Conservation (phyloP, 106 monocot genomes). For the Acorus gramineus region DNA sequence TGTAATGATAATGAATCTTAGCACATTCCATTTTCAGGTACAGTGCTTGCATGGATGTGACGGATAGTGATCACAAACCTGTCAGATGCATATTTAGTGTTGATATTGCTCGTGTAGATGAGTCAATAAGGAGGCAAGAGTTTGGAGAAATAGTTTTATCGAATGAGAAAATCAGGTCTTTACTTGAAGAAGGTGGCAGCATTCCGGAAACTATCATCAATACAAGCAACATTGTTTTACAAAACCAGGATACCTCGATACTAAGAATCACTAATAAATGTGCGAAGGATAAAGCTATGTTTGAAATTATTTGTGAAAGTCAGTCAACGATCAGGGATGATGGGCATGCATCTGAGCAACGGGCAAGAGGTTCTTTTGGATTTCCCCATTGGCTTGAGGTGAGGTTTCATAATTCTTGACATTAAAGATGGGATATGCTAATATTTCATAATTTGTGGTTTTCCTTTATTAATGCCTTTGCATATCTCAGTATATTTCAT, state of each 20-base stretch:
- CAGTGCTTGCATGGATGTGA: conserved; percentile 56
- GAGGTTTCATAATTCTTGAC: neutral
- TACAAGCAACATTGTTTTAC: conserved; percentile 35
- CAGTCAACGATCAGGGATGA: conserved; percentile 26
- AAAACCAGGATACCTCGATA: conserved; percentile 30
- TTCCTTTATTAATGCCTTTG: too few relatives aligned
- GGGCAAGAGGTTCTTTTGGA: conserved; percentile 37
- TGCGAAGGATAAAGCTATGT: conserved; percentile 28
- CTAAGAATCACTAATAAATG: conserved; percentile 38
- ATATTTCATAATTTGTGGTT: too few relatives aligned
- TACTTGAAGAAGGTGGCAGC: conserved; percentile 16
- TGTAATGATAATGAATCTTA: neutral
- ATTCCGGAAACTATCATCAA: conserved; percentile 48
- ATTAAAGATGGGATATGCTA: too few relatives aligned
- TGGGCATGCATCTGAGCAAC: conserved; percentile 11
- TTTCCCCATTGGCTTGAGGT: conserved; percentile 68
- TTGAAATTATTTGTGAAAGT: conserved; percentile 38
- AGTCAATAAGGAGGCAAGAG: conserved; percentile 23
- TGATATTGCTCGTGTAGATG: conserved; percentile 41
- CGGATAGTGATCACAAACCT: conserved; percentile 63
- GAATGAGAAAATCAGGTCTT: conserved; percentile 25
- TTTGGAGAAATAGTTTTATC: conserved; percentile 26
- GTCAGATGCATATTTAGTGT: conserved; percentile 48
- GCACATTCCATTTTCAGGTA: conserved; percentile 19
- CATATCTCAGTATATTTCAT: too few relatives aligned